These are phyloP conservation scores for Chlorella sp. DNA, from an alignment of 139 green algal species.

Conservation along the genomic window DNA sequence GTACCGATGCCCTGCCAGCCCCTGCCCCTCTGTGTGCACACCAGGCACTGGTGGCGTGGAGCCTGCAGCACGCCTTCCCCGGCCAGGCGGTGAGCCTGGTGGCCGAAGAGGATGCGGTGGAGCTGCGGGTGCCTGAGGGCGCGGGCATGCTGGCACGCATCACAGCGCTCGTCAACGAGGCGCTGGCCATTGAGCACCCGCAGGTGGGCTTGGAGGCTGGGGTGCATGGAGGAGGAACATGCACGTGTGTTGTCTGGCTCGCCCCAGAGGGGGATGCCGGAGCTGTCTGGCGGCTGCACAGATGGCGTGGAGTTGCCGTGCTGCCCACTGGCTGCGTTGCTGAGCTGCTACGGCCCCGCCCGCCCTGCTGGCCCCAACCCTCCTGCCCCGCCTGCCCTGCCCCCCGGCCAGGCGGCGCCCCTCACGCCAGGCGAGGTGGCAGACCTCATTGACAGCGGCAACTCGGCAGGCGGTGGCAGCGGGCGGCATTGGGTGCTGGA, in stretches of 20 bases:
- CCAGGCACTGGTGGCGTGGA: conserved; percentile 91
- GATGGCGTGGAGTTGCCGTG: neutral
- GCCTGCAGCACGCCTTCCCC: conserved; percentile 62
- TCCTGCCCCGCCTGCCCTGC: neutral
- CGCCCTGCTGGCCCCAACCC: neutral
- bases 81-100: conserved; percentile 80
- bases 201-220: neutral
- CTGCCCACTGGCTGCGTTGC: neutral
- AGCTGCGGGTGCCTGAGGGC: conserved; percentile 65
- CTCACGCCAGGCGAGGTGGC: conserved; percentile 46
- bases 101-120: conserved; percentile 87
- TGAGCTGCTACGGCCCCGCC: neutral
- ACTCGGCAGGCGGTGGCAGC: conserved; percentile 66
- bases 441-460: conserved; percentile 80
- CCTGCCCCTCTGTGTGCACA: too few species aligned
- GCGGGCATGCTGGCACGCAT: conserved; percentile 81
- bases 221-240: too few species aligned
- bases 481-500: conserved; percentile 95
- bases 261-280: neutral
- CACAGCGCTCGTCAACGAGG: conserved; percentile 87
- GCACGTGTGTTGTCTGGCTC: neutral
- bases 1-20: neutral
- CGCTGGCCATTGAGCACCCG: conserved; percentile 22
- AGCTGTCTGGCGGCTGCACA: neutral
- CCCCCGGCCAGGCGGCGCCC: neutral